A percentile compares a stretch with the other conserved stretches of the same genome.
Conservation (phyloP, 164 flowering plant genomes). For the Nymphaea thermarum region DNA sequence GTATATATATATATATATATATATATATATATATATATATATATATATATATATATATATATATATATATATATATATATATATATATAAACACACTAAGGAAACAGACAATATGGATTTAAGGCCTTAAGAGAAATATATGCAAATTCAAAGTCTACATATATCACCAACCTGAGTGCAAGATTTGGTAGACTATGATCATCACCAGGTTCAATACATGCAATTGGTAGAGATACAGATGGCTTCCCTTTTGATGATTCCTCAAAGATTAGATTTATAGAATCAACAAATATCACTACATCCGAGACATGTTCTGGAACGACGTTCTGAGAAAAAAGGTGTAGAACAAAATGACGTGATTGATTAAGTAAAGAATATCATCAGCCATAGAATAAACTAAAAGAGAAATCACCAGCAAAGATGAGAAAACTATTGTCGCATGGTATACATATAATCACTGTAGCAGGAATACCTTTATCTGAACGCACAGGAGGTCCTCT, state of each 20-base stretch:
- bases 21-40: too few species aligned
- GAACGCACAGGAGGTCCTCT: slow-evolving; percentile 89
- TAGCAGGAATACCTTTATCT: slow-evolving; percentile 55
- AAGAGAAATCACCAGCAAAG: neutral
- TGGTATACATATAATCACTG: neutral
- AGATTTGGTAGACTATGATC: slow-evolving; percentile 74
- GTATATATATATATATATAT: too few species aligned
- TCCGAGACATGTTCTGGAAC: slow-evolving; percentile 75
- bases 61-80: too few species aligned
- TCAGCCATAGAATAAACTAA: too few species aligned
- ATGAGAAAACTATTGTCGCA: neutral
- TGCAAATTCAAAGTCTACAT: neutral
- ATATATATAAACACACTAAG: neutral
- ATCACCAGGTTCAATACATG: slow-evolving; percentile 83
- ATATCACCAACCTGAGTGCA: slow-evolving; percentile 50
- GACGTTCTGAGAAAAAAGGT: slow-evolving; percentile 47
- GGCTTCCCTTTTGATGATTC: slow-evolving; percentile 73
- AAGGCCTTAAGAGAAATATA: neutral
- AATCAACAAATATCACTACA: slow-evolving; percentile 66
- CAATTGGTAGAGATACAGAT: slow-evolving; percentile 62
- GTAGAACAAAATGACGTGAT: too few species aligned
- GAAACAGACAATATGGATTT: neutral
- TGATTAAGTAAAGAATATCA: too few species aligned
- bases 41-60: too few species aligned
- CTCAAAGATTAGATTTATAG: slow-evolving; percentile 78